phyloP scores from a whole-genome alignment of 129 eudicot genomes.

The Arctium lappa region DNA sequence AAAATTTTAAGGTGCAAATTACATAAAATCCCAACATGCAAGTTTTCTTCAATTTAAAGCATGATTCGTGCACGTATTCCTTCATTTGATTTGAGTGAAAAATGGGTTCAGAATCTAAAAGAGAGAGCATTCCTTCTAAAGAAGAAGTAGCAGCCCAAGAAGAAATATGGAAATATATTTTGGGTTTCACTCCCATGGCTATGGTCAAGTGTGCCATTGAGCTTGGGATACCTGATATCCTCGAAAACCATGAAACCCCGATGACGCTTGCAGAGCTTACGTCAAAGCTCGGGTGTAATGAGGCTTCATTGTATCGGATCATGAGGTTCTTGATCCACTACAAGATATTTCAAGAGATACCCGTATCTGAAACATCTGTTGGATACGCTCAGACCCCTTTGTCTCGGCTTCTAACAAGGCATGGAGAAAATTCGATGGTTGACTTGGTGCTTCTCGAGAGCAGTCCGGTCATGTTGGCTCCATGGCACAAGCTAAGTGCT shows the following conservation, averaged over 20 bases:
- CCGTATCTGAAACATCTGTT: conserved; percentile 8
- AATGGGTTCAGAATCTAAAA: too few relatives aligned
- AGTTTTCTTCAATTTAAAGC: too few relatives aligned
- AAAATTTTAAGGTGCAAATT: too few relatives aligned
- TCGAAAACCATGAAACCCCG: conserved; percentile 44
- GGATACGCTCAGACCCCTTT: conserved; percentile 58
- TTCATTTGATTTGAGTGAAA: too few relatives aligned
- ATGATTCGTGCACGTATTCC: too few relatives aligned
- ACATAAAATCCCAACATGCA: too few relatives aligned
- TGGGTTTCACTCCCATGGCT: conserved; percentile 65
- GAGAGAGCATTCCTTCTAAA: too few relatives aligned
- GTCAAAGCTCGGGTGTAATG: conserved; percentile 43
- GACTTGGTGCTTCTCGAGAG: conserved; percentile 35
- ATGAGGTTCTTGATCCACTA: conserved; percentile 67
- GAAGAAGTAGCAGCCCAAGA: conserved; percentile 43
- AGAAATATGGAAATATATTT: conserved; percentile 56
- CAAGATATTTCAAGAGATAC: conserved; percentile 38
- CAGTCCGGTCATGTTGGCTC: conserved; percentile 47
- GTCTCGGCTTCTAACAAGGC: conserved; percentile 46
- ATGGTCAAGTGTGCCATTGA: conserved; percentile 67
- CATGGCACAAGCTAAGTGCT: conserved; percentile 55
- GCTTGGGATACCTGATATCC: conserved; percentile 53
- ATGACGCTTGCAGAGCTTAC: conserved; percentile 46
- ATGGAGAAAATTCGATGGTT: conserved; percentile 44
- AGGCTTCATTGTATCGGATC: conserved; percentile 43